A percentile compares a stretch with the other conserved stretches of the same genome.
These are phyloP conservation scores for Wickerhamiella siamensis DNA, from an alignment of 805 yeast genomes.

Conservation along the genomic window DNA sequence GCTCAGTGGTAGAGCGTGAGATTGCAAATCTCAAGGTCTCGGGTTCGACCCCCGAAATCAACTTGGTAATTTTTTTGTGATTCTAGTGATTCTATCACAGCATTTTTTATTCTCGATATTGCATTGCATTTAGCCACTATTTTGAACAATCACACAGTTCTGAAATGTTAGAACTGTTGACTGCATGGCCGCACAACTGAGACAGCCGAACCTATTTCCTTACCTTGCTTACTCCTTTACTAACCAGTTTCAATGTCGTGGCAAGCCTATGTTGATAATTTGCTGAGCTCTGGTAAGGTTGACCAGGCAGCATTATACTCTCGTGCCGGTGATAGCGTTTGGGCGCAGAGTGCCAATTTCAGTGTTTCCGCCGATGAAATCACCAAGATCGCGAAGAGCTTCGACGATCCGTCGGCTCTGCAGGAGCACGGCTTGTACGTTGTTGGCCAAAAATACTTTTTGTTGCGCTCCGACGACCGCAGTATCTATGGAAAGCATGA, in stretches of 20 bases:
- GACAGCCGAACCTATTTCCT: no score
- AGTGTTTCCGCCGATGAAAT: conserved; percentile 57
- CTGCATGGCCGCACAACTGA: no score
- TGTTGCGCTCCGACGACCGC: conserved; percentile 80
- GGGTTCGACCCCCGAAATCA: conserved; percentile 90
- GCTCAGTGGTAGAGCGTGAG: conserved; percentile 99
- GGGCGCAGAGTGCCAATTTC: conserved; percentile 76
- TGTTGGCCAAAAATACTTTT: conserved; percentile 73
- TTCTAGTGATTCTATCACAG: not conserved
- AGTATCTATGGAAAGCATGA: conserved; percentile 86
- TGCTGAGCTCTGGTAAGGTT: conserved; percentile 71
- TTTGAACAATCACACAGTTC: no score
- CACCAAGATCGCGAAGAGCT: conserved; percentile 60
- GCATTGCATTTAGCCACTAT: no score
- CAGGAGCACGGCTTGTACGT: conserved; percentile 80
- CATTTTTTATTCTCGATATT: no score
- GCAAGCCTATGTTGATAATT: conserved; percentile 88
- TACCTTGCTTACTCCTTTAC: not conserved
- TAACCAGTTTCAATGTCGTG: conserved; percentile 17
- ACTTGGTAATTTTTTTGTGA: conserved; percentile 29
- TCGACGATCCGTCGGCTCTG: conserved; percentile 59
- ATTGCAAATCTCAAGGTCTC: conserved; percentile 98
- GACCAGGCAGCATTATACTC: conserved; percentile 91
- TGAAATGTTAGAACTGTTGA: no score
- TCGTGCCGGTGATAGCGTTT: conserved; percentile 82